A percentile compares a stretch with the other conserved stretches of the same genome.
Conservation (phyloP, 2,329 filamentous ascomycete genomes). For the Alternaria burnsii region DNA sequence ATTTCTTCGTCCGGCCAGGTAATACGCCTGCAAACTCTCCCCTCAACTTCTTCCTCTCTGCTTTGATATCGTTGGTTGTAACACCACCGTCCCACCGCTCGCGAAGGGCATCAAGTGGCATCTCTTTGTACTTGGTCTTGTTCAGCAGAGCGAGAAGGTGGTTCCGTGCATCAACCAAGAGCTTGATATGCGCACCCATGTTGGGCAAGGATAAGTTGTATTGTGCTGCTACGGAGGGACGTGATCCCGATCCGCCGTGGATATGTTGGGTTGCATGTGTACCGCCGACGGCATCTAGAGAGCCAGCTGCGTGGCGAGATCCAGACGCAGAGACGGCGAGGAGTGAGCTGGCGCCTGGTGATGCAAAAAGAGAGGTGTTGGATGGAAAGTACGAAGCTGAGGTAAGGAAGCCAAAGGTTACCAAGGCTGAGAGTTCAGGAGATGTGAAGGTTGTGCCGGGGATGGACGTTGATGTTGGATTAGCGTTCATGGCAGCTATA, state of each 20-base stretch:
- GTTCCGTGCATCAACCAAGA: slow-evolving; percentile 67
- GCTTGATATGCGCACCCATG: slow-evolving; percentile 72
- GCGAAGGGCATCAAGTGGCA: slow-evolving; percentile 66
- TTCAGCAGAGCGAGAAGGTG: slow-evolving; percentile 70
- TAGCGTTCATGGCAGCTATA: slow-evolving; percentile 58
- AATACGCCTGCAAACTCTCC: slow-evolving; percentile 66
- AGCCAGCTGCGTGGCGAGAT: slow-evolving; percentile 72
- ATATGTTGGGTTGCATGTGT: slow-evolving; percentile 69
- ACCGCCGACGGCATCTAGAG: slow-evolving; percentile 73
- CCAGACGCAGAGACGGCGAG: slow-evolving; percentile 69
- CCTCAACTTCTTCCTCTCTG: slow-evolving; percentile 60
- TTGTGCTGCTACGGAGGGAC: slow-evolving; percentile 39
- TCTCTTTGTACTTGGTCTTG: slow-evolving; percentile 68
- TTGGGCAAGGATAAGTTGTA: slow-evolving; percentile 70
- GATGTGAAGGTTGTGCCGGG: slow-evolving; percentile 53
- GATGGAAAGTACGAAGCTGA: slow-evolving; percentile 45
- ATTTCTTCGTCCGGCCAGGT: slow-evolving; percentile 71
- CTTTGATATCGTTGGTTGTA: slow-evolving; percentile 56
- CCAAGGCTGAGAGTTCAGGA: slow-evolving; percentile 65
- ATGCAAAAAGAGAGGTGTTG: slow-evolving; percentile 52
- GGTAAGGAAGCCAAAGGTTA: slow-evolving; percentile 74
- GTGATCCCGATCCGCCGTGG: slow-evolving; percentile 65
- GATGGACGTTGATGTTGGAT: slow-evolving; percentile 60
- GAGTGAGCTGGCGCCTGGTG: slow-evolving; percentile 55
- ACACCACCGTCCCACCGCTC: slow-evolving; percentile 77